Base-by-base conservation (phyloP, 1,284 basidiomycete species). In the Paramarasmius palmivorus region DNA sequence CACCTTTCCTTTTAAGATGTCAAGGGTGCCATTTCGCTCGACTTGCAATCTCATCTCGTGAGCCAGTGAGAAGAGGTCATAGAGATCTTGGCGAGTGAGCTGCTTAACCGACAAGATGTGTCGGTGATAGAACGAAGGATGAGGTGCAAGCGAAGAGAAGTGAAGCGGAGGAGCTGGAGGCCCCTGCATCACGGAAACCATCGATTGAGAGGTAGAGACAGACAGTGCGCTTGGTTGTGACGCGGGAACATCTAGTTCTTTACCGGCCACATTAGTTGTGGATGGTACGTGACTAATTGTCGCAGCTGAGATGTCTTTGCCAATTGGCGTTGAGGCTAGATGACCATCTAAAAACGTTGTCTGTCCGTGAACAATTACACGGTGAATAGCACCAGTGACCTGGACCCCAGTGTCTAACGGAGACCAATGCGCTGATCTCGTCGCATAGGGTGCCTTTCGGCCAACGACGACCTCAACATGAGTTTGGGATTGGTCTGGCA, bases 41-140 rank as follows among this genome's bases (percentile, higher is more conserved):
- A 98, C 95, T 67, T 95, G 92, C 34, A 93, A 81, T 50, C 94
- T 89, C 93, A 99, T 96, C 74, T 99, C 97, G 63, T 94, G 90
- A 2, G 97, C 96, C 45, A 98, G 77, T 54, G 92, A 88, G 78
- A 99, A 99, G 39, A 99, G 83, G 56, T 93, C 90, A 69, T 99
- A 93, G 53, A 98, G 79, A 65, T 99, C 96, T 45, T 89, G 85
- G 57, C 93, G 87, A 39, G 79, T 86, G 72, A 99, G 96, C 66
- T 98, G 95, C 70, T 94, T 95, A 60, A 98, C 95, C 0, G 93
- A 89, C 15, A 99, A 82, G 57, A 99, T 95, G 71, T 98, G 93
- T 48, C 93, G 88, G 54, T 93, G 84, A 60, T 89, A 75, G 83
- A 92, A 89, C 22, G 91, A 80, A 4, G 88, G 84, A 61, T 87